Evolutionary conservation across 257 asterid species (phyloP), one percentile per base, ranked within the genome.

Genomic region (Solanum dulcamara): DNA sequence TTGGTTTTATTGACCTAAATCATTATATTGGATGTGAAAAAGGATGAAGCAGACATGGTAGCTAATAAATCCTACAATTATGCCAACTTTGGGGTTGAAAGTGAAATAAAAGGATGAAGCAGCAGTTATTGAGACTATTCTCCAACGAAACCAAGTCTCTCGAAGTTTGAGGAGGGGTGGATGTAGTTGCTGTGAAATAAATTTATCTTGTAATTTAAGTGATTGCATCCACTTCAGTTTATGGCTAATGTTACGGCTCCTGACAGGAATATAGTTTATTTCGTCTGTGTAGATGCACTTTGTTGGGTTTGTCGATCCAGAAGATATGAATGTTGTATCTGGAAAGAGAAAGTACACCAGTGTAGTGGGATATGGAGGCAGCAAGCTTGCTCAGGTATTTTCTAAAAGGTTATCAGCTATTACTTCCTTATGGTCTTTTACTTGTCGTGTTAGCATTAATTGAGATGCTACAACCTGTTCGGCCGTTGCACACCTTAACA

Each of bases 261-360:
- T 79, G 30, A 79, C 44, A 79, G 83, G 64, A 48, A 48, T 30
- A 30, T 48, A 79, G 64, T 48, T 79, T 79, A 48, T 48, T 48
- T 79, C 44, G 6, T 30, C 30, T 86, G 26, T 89, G 89, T 92
- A 97, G 99, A 93, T 94, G 96, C 99, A 95, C 88, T 87, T 88
- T 89, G 85, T 93, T 71, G 99, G 99, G 89, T 97, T 95, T 85
- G 98, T 95, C 84, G 99, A 97, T 93, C 92, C 99, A 28, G 97
- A 97, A 87, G 99, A 97, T 90, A 92, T 97, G 99, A 94, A 95
- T 87, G 92, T 94, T 87, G 93, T 92, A 62, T 93, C 98, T 84
- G 97, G 98, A 51, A 95, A 94, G 89, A 91, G 96, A 88, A 94
- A 91, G 91, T 97, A 88, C 89, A 85, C 94, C 38, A 94, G 99